These are phyloP conservation scores for Diospyros kaki DNA, from an alignment of 148 eudicot genomes.

Conservation along the genomic window DNA sequence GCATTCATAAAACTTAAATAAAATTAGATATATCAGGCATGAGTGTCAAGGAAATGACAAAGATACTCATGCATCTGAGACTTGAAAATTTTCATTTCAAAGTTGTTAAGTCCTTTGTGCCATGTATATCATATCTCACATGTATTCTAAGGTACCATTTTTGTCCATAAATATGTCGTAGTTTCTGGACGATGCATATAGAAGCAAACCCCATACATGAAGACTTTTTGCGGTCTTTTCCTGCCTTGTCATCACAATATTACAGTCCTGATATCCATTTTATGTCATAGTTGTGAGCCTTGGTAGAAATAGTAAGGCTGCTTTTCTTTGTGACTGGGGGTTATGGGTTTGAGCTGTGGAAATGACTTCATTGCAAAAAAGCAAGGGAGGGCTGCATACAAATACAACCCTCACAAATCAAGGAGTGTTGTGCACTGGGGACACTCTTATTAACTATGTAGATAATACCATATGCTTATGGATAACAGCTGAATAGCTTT, in stretches of 20 bases:
- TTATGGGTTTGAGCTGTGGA: no score
- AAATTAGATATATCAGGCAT: neutral
- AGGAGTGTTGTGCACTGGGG: no score
- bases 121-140: neutral
- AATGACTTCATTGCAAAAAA: no score
- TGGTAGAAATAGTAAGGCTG: no score
- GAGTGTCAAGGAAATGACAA: neutral
- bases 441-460: neutral
- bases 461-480: neutral
- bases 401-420: no score
- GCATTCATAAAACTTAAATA: neutral
- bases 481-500: neutral
- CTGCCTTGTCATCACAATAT: constrained; percentile 2
- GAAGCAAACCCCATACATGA: neutral
- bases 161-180: neutral
- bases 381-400: no score
- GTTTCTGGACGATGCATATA: neutral
- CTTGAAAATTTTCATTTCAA: neutral
- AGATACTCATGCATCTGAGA: neutral
- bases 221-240: neutral
- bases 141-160: neutral
- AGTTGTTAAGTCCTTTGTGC: neutral
- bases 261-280: neutral
- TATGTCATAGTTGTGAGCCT: no score
- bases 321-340: no score